Conservation (phyloP, 2,329 filamentous ascomycete genomes). For the Fusarium illudens region DNA sequence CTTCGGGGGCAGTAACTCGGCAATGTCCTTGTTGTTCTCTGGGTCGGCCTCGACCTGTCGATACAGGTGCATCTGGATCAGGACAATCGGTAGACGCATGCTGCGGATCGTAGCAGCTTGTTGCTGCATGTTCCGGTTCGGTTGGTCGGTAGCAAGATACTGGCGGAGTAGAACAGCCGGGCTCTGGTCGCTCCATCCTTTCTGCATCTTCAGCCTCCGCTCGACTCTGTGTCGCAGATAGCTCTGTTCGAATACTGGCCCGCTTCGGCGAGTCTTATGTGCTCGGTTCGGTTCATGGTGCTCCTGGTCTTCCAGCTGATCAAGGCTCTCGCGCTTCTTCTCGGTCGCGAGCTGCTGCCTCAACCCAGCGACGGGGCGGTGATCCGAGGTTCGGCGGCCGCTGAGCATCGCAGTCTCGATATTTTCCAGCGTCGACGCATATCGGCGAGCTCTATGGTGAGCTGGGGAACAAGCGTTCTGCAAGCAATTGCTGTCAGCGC, state of each 20-base stretch:
- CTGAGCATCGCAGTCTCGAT: constrained; percentile 15
- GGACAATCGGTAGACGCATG: constrained; percentile 42
- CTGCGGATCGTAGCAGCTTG: constrained; percentile 39
- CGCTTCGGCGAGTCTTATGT: background rate
- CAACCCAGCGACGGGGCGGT: background rate
- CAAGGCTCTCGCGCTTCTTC: constrained; percentile 7
- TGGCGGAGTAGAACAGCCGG: constrained; percentile 40
- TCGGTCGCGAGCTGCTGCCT: constrained; percentile 17
- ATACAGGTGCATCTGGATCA: constrained; percentile 46
- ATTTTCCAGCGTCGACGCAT: constrained; percentile 11
- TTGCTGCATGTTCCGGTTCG: constrained; percentile 17
- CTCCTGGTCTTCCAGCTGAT: background rate
- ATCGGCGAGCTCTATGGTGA: constrained; percentile 5
- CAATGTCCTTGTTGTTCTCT: constrained; percentile 24
- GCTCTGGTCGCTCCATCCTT: constrained; percentile 35
- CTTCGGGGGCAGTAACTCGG: constrained; percentile 38
- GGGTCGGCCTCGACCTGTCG: constrained; percentile 27
- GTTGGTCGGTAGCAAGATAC: constrained; percentile 19
- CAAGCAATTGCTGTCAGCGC: constrained; percentile 16
- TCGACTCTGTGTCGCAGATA: constrained; percentile 23
- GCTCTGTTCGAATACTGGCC: background rate
- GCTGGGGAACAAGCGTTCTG: constrained; percentile 12
- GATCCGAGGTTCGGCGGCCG: constrained; percentile 1
- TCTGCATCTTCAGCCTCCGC: constrained; percentile 30
- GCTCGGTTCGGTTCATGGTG: background rate